phyloP scores from a whole-genome alignment of 1,284 basidiomycete species.

The Coniferiporia weirii region DNA sequence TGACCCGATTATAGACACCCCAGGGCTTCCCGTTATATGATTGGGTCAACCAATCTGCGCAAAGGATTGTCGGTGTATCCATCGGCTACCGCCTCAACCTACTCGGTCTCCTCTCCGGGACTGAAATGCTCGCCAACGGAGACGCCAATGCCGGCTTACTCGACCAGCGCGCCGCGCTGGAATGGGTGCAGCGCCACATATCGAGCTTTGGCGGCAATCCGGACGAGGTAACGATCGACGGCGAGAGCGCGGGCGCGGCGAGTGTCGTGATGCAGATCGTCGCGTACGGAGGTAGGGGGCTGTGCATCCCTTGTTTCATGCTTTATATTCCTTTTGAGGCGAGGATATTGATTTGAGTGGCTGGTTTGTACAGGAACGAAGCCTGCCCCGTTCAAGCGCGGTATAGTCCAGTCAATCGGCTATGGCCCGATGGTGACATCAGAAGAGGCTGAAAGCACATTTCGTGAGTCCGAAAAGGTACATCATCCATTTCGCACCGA shows the following conservation, averaged over 20 bases:
- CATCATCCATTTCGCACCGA: neutral
- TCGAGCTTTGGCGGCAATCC: slow-evolving; percentile 40
- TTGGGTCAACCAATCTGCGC: slow-evolving; percentile 44
- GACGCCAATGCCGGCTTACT: slow-evolving; percentile 40
- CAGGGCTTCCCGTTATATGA: slow-evolving; percentile 48
- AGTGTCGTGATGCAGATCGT: slow-evolving; percentile 39
- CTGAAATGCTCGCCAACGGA: slow-evolving; percentile 31
- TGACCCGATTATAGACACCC: slow-evolving; percentile 26
- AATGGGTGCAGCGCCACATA: slow-evolving; percentile 44
- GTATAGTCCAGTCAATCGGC: slow-evolving; percentile 39
- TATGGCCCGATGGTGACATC: slow-evolving; percentile 34
- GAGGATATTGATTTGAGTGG: neutral
- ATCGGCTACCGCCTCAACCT: slow-evolving; percentile 50
- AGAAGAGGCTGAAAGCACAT: slow-evolving; percentile 29
- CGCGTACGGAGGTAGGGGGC: slow-evolving; percentile 35
- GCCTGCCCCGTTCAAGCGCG: slow-evolving; percentile 35
- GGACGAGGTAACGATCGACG: slow-evolving; percentile 35
- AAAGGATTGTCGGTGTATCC: slow-evolving; percentile 48
- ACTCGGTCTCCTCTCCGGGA: slow-evolving; percentile 48
- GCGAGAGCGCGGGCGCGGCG: slow-evolving; percentile 43
- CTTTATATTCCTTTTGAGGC: neutral
- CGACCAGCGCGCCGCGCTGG: slow-evolving; percentile 41
- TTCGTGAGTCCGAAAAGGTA: slow-evolving; percentile 24
- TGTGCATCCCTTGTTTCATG: slow-evolving; percentile 9
- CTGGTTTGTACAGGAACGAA: slow-evolving; percentile 28